Evolutionary conservation across 176 grass and related monocot species (phyloP).

Genomic region (Calamus simplicifolius): DNA sequence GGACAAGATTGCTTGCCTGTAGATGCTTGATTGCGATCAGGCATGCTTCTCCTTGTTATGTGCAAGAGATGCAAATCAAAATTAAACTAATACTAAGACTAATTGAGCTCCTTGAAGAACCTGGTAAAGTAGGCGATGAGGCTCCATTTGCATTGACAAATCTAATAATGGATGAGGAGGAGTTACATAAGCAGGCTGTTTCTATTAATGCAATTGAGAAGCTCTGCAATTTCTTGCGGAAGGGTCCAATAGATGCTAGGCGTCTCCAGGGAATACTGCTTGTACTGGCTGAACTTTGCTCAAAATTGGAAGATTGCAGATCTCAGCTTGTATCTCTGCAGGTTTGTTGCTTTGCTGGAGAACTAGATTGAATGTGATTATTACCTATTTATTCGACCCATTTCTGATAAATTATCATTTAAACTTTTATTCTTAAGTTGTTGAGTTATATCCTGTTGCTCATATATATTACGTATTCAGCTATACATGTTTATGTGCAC

Average conservation of each 20-base stretch:
- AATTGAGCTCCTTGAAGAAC: constrained; percentile 88
- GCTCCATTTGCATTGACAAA: constrained; percentile 78
- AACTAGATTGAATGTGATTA: constrained; percentile 1
- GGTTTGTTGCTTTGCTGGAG: constrained; percentile 15
- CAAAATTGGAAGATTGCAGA: constrained; percentile 75
- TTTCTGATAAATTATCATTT: no score
- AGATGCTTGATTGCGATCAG: constrained; percentile 77
- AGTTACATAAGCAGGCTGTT: constrained; percentile 80
- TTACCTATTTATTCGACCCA: no score
- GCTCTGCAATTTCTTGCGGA: constrained; percentile 57
- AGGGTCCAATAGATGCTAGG: constrained; percentile 45
- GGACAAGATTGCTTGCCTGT: constrained; percentile 85
- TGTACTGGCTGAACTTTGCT: constrained; percentile 89
- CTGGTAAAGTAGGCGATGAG: constrained; percentile 72
- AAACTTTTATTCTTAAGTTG: no score
- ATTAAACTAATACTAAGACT: constrained; percentile 76
- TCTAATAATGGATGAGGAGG: constrained; percentile 72
- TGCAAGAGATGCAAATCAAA: constrained; percentile 82
- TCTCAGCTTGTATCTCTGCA: constrained; percentile 58
- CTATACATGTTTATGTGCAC: no score
- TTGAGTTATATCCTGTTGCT: no score
- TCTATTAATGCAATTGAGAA: constrained; percentile 64
- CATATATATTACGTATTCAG: no score
- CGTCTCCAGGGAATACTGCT: constrained; percentile 76
- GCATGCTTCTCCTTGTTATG: constrained; percentile 48